A percentile compares a stretch with the other conserved stretches of the same genome.
Conservation (phyloP, 441 rosid species). For the Mallotus repandus region DNA sequence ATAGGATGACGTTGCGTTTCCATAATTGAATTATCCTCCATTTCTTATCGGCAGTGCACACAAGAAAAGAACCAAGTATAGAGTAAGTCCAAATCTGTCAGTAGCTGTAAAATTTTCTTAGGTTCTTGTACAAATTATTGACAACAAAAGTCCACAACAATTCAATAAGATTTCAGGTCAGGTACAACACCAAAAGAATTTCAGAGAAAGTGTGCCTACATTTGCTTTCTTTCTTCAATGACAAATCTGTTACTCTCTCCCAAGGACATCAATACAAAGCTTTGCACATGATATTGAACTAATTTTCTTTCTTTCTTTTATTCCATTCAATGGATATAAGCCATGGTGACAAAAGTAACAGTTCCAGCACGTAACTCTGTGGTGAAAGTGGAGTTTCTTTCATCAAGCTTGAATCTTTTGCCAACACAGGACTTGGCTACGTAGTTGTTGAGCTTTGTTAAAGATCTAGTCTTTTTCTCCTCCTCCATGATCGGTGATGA, state of each 20-base stretch:
- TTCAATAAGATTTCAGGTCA: constrained; percentile 27
- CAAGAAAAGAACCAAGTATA: constrained; percentile 21
- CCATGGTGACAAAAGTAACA: constrained; percentile 93
- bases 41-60: constrained; percentile 16
- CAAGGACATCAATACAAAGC: not conserved
- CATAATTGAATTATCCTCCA: constrained; percentile 20
- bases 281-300: not conserved
- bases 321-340: constrained; percentile 52
- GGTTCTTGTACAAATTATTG: constrained; percentile 29
- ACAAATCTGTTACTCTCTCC: not conserved
- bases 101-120: constrained; percentile 25
- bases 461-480: constrained; percentile 1
- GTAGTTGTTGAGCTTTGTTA: constrained; percentile 54
- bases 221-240: not conserved
- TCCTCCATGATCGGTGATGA: constrained; percentile 18
- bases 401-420: constrained; percentile 62
- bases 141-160: constrained; percentile 24
- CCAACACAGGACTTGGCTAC: constrained; percentile 54
- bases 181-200: constrained; percentile 11
- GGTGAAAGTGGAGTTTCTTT: constrained; percentile 77
- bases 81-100: constrained; percentile 21
- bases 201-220: not conserved
- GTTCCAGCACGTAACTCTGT: constrained; percentile 97
- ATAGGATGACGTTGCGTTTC: constrained; percentile 29
- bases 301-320: no score